A percentile compares a stretch with the other conserved stretches of the same genome.
These are phyloP conservation scores for Phytophthora vignae DNA, from an alignment of 352 stramenopile species.

Conservation along the genomic window DNA sequence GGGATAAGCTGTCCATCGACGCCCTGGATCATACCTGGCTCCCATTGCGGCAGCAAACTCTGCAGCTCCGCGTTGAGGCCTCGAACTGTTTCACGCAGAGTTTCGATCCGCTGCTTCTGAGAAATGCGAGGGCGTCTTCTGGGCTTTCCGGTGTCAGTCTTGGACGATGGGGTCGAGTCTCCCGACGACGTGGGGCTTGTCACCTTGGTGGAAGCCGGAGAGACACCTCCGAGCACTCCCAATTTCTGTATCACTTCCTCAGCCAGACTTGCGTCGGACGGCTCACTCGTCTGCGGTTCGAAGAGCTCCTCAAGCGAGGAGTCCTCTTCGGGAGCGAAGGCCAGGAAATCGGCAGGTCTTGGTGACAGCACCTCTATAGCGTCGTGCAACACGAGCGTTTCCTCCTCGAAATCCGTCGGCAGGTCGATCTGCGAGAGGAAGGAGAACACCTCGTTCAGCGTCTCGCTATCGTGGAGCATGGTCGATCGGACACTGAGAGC, in stretches of 20 bases:
- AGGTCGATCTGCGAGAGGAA: conserved; percentile 36
- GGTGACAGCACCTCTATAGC: neutral
- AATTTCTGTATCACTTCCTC: neutral
- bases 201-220: neutral
- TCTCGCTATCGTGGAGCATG: conserved; percentile 18
- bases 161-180: neutral
- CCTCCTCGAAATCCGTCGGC: conserved; percentile 3
- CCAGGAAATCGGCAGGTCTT: neutral
- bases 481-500: neutral
- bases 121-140: conserved; percentile 17
- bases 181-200: conserved; percentile 12
- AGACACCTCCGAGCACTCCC: neutral
- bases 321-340: neutral
- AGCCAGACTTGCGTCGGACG: neutral
- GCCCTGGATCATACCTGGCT: neutral
- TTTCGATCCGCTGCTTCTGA: conserved; percentile 27
- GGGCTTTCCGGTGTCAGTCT: neutral
- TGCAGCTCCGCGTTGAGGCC: conserved; percentile 22
- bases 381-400: neutral
- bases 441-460: conserved; percentile 22
- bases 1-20: conserved; percentile 7
- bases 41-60: conserved; percentile 2
- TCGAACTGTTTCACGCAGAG: conserved; percentile 7
- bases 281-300: neutral
- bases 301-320: neutral